Percentiles rank a stretch among this genome's conserved stretches.
Evolutionary conservation across 2,329 filamentous ascomycete genomes (phyloP).

Genomic region (Hysterium pulicare): DNA sequence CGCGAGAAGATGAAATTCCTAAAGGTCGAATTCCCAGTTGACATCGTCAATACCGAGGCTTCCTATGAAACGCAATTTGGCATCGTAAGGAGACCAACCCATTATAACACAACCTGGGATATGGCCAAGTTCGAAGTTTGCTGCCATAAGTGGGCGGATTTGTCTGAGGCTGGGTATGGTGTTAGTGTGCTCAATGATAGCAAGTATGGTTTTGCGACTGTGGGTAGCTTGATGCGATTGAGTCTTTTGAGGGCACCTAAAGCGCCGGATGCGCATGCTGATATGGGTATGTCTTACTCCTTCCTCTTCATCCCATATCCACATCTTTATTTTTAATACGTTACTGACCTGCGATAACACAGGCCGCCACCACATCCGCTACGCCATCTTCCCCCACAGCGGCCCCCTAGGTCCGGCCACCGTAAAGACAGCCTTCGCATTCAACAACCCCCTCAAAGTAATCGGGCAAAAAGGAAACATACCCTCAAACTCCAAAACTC

Average conservation of each 20-base stretch:
- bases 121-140: conserved; percentile 98
- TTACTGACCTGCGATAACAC: conserved; percentile 2
- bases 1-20: conserved; percentile 95
- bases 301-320: neutral
- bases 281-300: conserved; percentile 62
- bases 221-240: conserved; percentile 83
- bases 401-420: conserved; percentile 70
- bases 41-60: conserved; percentile 85
- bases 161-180: conserved; percentile 83
- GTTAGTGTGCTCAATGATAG: conserved; percentile 92
- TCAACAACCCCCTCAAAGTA: conserved; percentile 76
- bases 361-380: conserved; percentile 74
- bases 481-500: conserved; percentile 20
- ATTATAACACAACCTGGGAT: conserved; percentile 97
- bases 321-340: neutral
- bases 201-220: conserved; percentile 93
- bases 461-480: conserved; percentile 37
- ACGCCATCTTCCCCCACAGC: conserved; percentile 83
- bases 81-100: conserved; percentile 82
- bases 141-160: conserved; percentile 89
- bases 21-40: conserved; percentile 96
- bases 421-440: conserved; percentile 79
- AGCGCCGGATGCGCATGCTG: conserved; percentile 86
- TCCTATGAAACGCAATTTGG: conserved; percentile 95
- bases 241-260: conserved; percentile 84